A percentile compares a stretch with the other conserved stretches of the same genome.
Evolutionary conservation across 495 filamentous ascomycete species (phyloP).

Genomic region (Pyrenopolyporus hunteri): DNA sequence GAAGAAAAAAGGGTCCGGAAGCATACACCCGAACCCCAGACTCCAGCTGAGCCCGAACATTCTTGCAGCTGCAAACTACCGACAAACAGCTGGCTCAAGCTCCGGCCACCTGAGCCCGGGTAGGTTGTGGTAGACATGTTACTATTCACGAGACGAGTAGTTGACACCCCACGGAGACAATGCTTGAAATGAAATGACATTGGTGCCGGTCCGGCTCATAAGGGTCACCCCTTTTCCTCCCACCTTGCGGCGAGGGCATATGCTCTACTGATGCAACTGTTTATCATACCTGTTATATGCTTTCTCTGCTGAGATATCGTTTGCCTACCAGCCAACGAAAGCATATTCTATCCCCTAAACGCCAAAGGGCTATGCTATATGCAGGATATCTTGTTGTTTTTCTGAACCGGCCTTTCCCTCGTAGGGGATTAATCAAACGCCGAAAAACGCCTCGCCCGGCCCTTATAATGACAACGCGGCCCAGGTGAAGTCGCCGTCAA

Average conservation of each 20-base stretch:
- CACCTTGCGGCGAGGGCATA: slow-evolving; percentile 25
- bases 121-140: too few relatives aligned
- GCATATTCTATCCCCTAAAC: slow-evolving; percentile 15
- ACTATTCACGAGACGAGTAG: too few relatives aligned
- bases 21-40: too few relatives aligned
- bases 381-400: slow-evolving; percentile 30
- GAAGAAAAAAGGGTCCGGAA: too few relatives aligned
- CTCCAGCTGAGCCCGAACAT: too few relatives aligned
- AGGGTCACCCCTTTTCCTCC: not conserved
- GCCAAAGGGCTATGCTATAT: slow-evolving; percentile 32
- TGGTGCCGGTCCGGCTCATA: slow-evolving; percentile 21
- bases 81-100: too few relatives aligned
- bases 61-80: too few relatives aligned
- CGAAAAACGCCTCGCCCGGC: slow-evolving; percentile 28
- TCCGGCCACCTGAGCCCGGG: too few relatives aligned
- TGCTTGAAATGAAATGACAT: slow-evolving; percentile 22
- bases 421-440: slow-evolving; percentile 15
- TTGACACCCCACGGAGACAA: not conserved
- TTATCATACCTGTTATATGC: slow-evolving; percentile 10
- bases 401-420: slow-evolving; percentile 11
- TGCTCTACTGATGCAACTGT: slow-evolving; percentile 11
- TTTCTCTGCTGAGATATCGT: slow-evolving; percentile 15
- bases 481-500: slow-evolving; percentile 73
- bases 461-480: slow-evolving; percentile 45
- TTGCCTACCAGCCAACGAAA: not conserved